phyloP scores from a whole-genome alignment of 2,329 filamentous ascomycete genomes.

The Xylaria digitata region DNA sequence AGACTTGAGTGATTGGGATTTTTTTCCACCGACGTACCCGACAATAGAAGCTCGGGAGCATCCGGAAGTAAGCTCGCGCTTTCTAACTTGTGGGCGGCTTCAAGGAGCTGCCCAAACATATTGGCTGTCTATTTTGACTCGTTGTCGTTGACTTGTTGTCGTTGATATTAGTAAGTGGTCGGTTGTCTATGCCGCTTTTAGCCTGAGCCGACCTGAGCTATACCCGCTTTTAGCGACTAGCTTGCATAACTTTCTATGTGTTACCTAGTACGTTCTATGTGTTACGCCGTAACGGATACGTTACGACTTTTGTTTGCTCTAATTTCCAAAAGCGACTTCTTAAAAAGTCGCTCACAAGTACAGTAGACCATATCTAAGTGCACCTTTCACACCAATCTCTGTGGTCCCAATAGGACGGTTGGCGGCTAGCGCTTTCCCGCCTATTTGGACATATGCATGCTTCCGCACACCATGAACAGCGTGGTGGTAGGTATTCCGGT shows the following conservation, averaged over 20 bases:
- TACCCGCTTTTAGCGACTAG: not conserved
- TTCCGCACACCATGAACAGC: too few relatives aligned
- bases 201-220: not conserved
- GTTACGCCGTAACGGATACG: not conserved
- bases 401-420: too few relatives aligned
- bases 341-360: not conserved
- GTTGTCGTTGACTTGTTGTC: not conserved
- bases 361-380: too few relatives aligned
- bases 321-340: not conserved
- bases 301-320: not conserved
- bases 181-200: not conserved
- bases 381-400: too few relatives aligned
- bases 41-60: constrained; percentile 26
- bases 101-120: constrained; percentile 37
- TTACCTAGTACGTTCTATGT: not conserved
- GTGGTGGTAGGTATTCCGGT: too few relatives aligned
- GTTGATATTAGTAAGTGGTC: not conserved
- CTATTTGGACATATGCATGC: too few relatives aligned
- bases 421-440: too few relatives aligned
- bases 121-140: not conserved
- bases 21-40: constrained; percentile 21
- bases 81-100: constrained; percentile 19
- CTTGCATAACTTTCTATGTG: too few relatives aligned
- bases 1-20: not conserved
- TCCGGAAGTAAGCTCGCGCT: constrained; percentile 25